Conservation (phyloP, 2,329 filamentous ascomycete genomes). For the Verticillium albo-atrum region DNA sequence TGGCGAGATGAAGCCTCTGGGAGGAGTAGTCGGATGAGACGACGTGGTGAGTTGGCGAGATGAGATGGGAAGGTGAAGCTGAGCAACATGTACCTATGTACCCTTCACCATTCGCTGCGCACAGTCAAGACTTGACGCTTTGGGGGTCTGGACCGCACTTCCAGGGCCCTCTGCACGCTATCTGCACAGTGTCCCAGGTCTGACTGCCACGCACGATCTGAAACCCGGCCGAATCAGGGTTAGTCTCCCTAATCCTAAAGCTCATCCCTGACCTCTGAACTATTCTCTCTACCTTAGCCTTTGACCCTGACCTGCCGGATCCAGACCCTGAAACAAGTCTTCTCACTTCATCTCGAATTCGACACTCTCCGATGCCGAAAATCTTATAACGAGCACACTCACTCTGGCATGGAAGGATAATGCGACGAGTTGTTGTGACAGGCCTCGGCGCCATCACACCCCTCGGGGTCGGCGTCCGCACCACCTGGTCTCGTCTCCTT, state of each 20-base stretch:
- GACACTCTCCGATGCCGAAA: background rate
- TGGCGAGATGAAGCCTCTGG: background rate
- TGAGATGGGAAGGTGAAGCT: background rate
- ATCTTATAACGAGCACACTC: background rate
- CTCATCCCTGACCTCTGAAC: background rate
- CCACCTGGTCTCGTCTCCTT: conserved; percentile 77
- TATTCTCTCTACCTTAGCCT: background rate
- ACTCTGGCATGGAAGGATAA: conserved; percentile 36
- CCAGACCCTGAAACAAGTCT: background rate
- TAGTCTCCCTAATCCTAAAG: background rate
- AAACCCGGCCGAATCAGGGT: background rate
- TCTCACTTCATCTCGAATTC: background rate
- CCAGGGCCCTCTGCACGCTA: background rate
- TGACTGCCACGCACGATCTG: background rate
- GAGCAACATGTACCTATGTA: background rate
- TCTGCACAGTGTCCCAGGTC: background rate
- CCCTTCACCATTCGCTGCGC: background rate
- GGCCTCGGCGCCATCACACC: conserved; percentile 80
- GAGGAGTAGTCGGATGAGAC: background rate
- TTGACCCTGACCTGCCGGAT: background rate
- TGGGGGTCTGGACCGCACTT: background rate
- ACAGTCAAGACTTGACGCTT: background rate
- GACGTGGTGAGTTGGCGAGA: background rate
- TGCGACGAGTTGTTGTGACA: conserved; percentile 77
- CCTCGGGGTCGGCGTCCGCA: conserved; percentile 72